A percentile compares a stretch with the other conserved stretches of the same genome.
Conservation (phyloP, 805 yeast genomes). For the Teunomyces aglyptinius region DNA sequence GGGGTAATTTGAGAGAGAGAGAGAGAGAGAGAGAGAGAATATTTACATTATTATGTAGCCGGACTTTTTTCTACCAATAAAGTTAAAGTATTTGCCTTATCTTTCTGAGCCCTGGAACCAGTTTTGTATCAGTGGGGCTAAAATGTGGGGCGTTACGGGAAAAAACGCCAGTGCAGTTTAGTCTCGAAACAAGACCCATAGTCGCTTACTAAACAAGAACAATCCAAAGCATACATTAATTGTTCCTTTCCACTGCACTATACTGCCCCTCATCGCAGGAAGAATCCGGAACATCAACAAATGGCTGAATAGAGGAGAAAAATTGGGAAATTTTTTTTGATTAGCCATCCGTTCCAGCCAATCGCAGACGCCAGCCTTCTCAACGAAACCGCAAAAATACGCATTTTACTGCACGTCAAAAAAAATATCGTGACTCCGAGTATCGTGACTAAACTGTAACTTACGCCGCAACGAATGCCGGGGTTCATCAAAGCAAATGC, state of each 20-base stretch:
- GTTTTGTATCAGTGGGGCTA: background rate
- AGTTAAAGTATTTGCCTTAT: background rate
- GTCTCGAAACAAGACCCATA: background rate
- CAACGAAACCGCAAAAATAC: background rate
- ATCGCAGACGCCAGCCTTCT: background rate
- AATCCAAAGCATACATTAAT: background rate
- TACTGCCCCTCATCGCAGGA: background rate
- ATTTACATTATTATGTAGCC: too few relatives aligned
- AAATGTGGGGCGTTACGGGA: slow-evolving; percentile 2
- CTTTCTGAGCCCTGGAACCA: background rate
- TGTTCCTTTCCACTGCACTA: background rate
- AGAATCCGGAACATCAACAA: background rate
- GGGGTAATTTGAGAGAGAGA: too few relatives aligned
- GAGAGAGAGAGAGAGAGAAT: too few relatives aligned
- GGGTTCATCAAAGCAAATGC: too few relatives aligned
- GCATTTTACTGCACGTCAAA: background rate
- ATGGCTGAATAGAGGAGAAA: too few relatives aligned
- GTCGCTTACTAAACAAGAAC: background rate
- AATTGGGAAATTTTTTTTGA: background rate
- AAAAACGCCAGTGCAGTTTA: background rate
- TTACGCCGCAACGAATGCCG: background rate
- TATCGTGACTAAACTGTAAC: background rate
- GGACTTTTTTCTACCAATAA: background rate
- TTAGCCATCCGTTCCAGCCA: background rate
- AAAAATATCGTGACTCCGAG: slow-evolving; percentile 1